Evolutionary conservation across 2,329 filamentous ascomycete genomes (phyloP).

Genomic region (Atkinsonella texensis): DNA sequence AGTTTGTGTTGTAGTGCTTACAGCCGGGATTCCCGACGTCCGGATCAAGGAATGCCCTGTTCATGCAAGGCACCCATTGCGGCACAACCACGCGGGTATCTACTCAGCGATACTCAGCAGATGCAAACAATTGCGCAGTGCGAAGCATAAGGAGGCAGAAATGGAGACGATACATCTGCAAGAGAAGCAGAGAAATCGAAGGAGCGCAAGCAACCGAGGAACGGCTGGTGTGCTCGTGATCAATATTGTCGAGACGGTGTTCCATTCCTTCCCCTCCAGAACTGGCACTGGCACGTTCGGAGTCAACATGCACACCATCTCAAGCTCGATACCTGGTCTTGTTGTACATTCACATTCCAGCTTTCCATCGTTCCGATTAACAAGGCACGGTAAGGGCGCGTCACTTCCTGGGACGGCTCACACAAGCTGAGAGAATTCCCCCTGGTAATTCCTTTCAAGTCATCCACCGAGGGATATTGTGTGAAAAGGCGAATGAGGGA

Average conservation of each 20-base stretch:
- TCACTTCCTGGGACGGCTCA: background rate
- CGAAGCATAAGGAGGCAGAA: background rate
- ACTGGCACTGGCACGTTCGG: background rate
- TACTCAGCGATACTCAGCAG: background rate
- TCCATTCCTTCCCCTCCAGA: background rate
- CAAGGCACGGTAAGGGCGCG: background rate
- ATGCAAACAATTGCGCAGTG: background rate
- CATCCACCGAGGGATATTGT: background rate
- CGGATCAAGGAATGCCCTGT: background rate
- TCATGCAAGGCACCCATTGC: slow-evolving; percentile 1
- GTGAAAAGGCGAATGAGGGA: background rate
- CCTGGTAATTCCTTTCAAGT: background rate
- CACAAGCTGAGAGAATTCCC: background rate
- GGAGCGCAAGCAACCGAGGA: background rate
- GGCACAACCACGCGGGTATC: background rate
- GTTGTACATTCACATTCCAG: slow-evolving; percentile 1
- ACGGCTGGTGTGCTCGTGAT: background rate
- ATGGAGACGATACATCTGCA: background rate
- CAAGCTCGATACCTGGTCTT: background rate
- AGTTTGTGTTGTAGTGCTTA: background rate
- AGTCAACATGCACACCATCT: background rate
- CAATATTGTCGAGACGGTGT: background rate
- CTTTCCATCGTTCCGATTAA: background rate
- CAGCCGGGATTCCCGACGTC: background rate
- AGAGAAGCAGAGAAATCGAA: background rate